These are phyloP conservation scores for Aspergillus cejpii DNA, from an alignment of 2,329 filamentous ascomycete genomes.

Conservation along the genomic window DNA sequence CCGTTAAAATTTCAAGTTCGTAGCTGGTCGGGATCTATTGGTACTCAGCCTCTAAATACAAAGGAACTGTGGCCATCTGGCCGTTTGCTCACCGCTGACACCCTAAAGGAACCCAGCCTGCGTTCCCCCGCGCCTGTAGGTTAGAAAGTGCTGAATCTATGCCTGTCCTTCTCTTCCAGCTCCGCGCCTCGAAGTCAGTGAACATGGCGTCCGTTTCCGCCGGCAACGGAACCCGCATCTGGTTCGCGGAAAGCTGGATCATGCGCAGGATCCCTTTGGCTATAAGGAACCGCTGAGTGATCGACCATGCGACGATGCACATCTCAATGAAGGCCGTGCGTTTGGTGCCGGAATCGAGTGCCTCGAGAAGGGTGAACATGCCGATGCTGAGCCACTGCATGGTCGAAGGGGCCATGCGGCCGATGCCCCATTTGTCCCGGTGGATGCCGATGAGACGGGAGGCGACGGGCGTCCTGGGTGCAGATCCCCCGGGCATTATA, in stretches of 20 bases:
- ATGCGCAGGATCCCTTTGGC: conserved; percentile 25
- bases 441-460: conserved; percentile 21
- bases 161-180: conserved; percentile 14
- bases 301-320: conserved; percentile 20
- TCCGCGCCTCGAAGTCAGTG: conserved; percentile 16
- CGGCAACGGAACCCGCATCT: conserved; percentile 20
- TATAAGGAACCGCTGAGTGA: conserved; percentile 23
- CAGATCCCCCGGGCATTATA: too few relatives aligned
- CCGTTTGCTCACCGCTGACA: too few relatives aligned
- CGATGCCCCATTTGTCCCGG: conserved; percentile 26
- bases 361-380: conserved; percentile 24
- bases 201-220: conserved; percentile 21
- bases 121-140: too few relatives aligned
- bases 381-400: conserved; percentile 24
- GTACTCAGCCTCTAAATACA: too few relatives aligned
- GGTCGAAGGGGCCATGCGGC: conserved; percentile 22
- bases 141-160: conserved; percentile 23
- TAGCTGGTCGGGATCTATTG: too few relatives aligned
- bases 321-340: conserved; percentile 24
- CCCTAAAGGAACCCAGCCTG: too few relatives aligned
- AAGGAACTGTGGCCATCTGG: too few relatives aligned
- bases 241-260: conserved; percentile 23
- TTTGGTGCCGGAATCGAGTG: conserved; percentile 17
- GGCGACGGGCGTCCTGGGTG: conserved; percentile 12
- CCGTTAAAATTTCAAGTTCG: too few relatives aligned